Evolutionary conservation across 2,329 filamentous ascomycete species (phyloP), one percentile per base, ranked within the genome.

Genomic region (Phialocephala subalpina): DNA sequence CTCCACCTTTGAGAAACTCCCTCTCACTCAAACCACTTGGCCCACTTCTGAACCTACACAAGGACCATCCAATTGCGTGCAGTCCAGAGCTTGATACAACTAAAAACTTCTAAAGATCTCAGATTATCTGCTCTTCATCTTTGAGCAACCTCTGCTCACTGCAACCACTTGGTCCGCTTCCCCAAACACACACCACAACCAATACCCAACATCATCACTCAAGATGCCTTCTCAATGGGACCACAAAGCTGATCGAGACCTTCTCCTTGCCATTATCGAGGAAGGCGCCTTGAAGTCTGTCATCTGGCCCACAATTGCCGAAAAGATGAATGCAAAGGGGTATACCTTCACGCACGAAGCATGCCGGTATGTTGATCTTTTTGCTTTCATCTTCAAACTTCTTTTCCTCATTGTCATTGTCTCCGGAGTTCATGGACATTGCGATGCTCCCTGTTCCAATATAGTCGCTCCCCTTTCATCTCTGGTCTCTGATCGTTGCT

Each of bases 231-330:
- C 69, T 27, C 47, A 40, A 11, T 77, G 75, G 75, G 65, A 74
- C 27, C 56, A 70, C 25, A 62, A 62, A 8, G 69, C 74, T 14
- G 74, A 77, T 55, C 68, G 65, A 35, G 70, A 75, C 57, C 63
- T 77, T n/a, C 69, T 77, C 14, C 68, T 77, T 1, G 62, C 69
- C 1, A 74, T 77, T 38, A 74, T 77, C 35, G 73, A 72, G 2
- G 68, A 67, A 18, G 70, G 69, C n/a, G 57, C 67, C 14, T 42
- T 75, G 1, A 73, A 71, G 29, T 45, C 60, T 8, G 71, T 74
- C 25, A 58, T 69, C 9, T 77, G 75, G 75, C 58, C 63, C 5
- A 58, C 33, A 1, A 70, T 76, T 16, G 42, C 74, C 5, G 61
- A 35, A 0, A 62, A 60, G 27, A 70, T 77, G 66, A n/a, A 58